These are phyloP conservation scores for Malus hybrid DNA, from an alignment of 331 rosid genomes.

Conservation along the genomic window DNA sequence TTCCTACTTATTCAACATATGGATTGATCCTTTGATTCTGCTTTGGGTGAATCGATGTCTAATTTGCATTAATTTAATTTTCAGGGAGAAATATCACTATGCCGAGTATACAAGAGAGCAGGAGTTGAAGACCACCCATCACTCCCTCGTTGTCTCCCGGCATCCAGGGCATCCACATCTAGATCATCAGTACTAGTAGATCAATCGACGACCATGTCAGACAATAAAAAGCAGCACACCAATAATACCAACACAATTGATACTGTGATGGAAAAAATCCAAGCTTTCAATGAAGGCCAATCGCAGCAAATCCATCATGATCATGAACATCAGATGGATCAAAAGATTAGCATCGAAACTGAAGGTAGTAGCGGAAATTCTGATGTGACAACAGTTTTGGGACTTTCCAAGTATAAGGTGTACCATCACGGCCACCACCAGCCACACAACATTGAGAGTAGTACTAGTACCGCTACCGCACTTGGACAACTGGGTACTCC, in stretches of 20 bases:
- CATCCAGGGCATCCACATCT: slow-evolving; percentile 24
- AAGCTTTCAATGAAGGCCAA: slow-evolving; percentile 3
- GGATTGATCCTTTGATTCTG: background rate
- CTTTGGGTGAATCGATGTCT: background rate
- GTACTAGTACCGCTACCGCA: background rate
- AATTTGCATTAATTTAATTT: background rate
- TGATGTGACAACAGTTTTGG: slow-evolving; percentile 5
- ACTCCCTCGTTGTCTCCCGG: slow-evolving; percentile 67
- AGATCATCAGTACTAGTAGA: background rate
- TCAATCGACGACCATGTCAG: background rate
- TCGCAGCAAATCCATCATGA: background rate
- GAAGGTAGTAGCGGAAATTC: slow-evolving; percentile 22
- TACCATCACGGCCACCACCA: background rate
- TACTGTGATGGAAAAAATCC: slow-evolving; percentile 4
- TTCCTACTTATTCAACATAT: background rate
- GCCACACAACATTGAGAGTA: background rate
- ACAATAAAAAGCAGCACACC: background rate
- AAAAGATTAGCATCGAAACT: slow-evolving; percentile 14
- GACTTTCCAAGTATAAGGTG: background rate
- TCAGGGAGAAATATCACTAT: slow-evolving; percentile 90
- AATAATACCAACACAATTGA: background rate
- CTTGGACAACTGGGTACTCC: background rate
- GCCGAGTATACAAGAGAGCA: slow-evolving; percentile 88
- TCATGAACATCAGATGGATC: slow-evolving; percentile 4
- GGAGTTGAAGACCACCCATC: slow-evolving; percentile 95